Conservation (phyloP, 208 protist species). For the Acanthamoeba rhysodes region DNA sequence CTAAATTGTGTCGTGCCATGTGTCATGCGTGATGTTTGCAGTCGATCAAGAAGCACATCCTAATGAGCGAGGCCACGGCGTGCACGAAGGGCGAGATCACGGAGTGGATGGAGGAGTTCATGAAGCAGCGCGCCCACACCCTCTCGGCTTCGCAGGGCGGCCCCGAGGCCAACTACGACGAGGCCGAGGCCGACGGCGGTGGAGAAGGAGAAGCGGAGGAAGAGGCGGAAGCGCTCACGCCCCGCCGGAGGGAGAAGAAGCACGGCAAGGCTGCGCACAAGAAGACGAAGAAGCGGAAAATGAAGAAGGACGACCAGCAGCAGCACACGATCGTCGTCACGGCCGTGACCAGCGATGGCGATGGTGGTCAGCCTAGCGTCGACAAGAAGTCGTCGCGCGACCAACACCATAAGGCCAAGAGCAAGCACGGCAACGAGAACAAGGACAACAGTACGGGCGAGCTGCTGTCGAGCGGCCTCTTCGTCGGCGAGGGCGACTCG, state of each 20-base stretch:
- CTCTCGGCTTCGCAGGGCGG: background rate
- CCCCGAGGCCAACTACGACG: background rate
- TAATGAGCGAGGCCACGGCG: constrained; percentile 28
- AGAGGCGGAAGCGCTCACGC: background rate
- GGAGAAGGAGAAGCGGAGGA: background rate
- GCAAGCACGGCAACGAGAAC: background rate
- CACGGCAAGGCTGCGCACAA: background rate
- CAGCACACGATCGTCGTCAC: background rate
- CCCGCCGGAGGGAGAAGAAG: constrained; percentile 18
- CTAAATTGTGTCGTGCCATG: background rate
- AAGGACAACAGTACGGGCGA: constrained; percentile 27
- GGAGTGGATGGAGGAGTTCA: constrained; percentile 67
- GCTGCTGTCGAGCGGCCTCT: background rate
- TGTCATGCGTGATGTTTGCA: background rate
- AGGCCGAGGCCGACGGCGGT: background rate
- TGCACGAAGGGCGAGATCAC: constrained; percentile 57
- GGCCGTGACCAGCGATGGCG: background rate
- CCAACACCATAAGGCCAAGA: background rate
- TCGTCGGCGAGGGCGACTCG: background rate
- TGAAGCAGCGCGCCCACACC: constrained; percentile 29
- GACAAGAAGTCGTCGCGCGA: background rate
- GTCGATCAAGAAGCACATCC: constrained; percentile 64
- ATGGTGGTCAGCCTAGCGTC: background rate
- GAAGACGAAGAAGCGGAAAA: constrained; percentile 3
- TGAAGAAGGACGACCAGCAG: background rate